Conservation (phyloP, 1,139 yeast species). For the Sugiyamaella paludigena region DNA sequence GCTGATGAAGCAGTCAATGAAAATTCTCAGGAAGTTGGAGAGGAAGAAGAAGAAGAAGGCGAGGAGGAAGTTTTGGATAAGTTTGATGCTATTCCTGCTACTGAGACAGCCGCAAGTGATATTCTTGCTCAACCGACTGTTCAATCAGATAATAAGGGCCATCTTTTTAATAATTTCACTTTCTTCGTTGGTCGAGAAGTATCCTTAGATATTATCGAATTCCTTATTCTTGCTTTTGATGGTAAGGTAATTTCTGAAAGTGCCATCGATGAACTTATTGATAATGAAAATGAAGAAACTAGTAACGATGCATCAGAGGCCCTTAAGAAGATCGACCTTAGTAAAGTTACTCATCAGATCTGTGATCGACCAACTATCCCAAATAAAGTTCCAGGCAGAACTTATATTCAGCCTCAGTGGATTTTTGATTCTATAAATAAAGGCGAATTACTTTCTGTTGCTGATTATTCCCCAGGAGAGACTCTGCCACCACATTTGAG, state of each 20-base stretch:
- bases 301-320: conserved; percentile 26
- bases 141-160: conserved; percentile 53
- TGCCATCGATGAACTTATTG: conserved; percentile 69
- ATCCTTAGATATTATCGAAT: conserved; percentile 86
- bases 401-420: conserved; percentile 98
- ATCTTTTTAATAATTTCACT: conserved; percentile 70
- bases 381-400: conserved; percentile 82
- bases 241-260: conserved; percentile 85
- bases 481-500: conserved; percentile 93
- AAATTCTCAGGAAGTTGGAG: conserved; percentile 29
- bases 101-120: conserved; percentile 70
- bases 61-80: conserved; percentile 60
- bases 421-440: conserved; percentile 87
- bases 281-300: conserved; percentile 37
- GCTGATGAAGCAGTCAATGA: conserved; percentile 35
- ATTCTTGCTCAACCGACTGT: conserved; percentile 74
- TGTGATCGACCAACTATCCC: conserved; percentile 84
- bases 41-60: conserved; percentile 41
- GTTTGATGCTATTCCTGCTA: conserved; percentile 55
- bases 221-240: conserved; percentile 82
- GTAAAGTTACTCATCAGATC: conserved; percentile 84
- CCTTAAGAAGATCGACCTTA: conserved; percentile 53
- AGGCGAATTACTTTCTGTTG: conserved; percentile 68
- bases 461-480: conserved; percentile 89
- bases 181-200: conserved; percentile 96